Base-by-base conservation (phyloP, 352 stramenopile species). In the Stramenopiles sp. region DNA sequence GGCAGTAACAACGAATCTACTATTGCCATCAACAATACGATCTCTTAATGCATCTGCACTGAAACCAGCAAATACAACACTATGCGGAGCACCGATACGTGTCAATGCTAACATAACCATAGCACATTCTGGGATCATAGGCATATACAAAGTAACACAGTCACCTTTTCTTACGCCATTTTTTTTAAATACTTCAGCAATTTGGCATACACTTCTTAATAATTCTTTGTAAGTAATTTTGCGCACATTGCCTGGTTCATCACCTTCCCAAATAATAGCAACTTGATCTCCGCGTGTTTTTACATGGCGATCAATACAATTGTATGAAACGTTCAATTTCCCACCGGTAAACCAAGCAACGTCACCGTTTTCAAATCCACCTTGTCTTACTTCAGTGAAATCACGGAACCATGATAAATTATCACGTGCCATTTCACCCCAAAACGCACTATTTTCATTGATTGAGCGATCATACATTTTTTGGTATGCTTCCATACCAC, bases 81-180 rank as follows among this genome's bases (percentile, higher is more conserved):
- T 96, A 86, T 99, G 95, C 1, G 97, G 87, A 7, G 94, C 95
- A 31, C 96, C 96, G 80, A 99, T 97, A 33, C 96, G 91, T 4
- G 93, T 91, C 81, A 95, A 99, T 0, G 96, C 95, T 30, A 99
- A 86, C 95, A 99, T 98, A 32, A 93, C 93, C 83, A 98, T 96
- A n/a, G 92, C 92, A 1, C 94, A 86, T 84, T 99, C 94, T 4
- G 94, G 94, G 74, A 99, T 96, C 95, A 99, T 99, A 33, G 96
- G 96, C 95, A 99, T 97, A 87, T 99, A 99, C 33, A 98, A 90
- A 23, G 93, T 96, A 0, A 98, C 95, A 7, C 93, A 90, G 86
- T 98, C 94, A 1, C 94, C 94, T 78, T 86, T 86, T n/a, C 79
- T 30, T 20, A 87, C 88, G 43, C 94, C 94, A 20, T 86, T 84